A percentile compares a stretch with the other conserved stretches of the same genome.
These are phyloP conservation scores for Hypoxylon subgilvum DNA, from an alignment of 495 filamentous ascomycete species.

Conservation along the genomic window DNA sequence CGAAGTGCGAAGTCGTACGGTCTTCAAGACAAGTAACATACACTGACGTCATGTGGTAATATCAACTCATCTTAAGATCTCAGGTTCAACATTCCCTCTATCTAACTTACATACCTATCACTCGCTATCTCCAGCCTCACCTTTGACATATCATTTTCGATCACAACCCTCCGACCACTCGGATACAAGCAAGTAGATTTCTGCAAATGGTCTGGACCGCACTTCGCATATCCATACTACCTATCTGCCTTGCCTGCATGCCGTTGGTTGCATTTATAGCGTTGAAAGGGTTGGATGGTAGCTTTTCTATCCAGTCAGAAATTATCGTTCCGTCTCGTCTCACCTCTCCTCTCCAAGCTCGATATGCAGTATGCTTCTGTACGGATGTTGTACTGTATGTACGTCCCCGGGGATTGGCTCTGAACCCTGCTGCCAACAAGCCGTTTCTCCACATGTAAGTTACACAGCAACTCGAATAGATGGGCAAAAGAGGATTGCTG, in stretches of 20 bases:
- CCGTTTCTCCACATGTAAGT: constrained; percentile 20
- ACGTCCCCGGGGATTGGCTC: constrained; percentile 21
- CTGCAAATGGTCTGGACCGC: constrained; percentile 29
- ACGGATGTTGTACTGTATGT: neutral
- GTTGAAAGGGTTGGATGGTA: constrained; percentile 24
- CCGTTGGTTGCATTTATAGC: constrained; percentile 3
- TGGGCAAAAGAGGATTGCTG: constrained; percentile 13
- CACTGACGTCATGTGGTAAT: constrained; percentile 34
- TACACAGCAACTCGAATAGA: no score
- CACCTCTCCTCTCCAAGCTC: constrained; percentile 25
- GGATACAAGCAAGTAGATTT: constrained; percentile 8
- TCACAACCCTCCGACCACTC: constrained; percentile 1
- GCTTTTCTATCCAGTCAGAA: constrained; percentile 19
- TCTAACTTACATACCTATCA: neutral
- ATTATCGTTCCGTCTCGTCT: constrained; percentile 15
- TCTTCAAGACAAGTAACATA: neutral
- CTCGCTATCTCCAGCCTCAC: neutral
- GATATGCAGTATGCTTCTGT: neutral
- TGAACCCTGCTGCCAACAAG: constrained; percentile 31
- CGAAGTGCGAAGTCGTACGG: no score
- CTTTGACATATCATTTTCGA: constrained; percentile 1
- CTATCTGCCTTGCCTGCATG: constrained; percentile 31
- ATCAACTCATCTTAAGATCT: constrained; percentile 28
- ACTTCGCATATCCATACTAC: constrained; percentile 16
- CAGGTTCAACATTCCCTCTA: neutral